phyloP scores from a whole-genome alignment of 345 rosid species.

The Gossypium arboreum region DNA sequence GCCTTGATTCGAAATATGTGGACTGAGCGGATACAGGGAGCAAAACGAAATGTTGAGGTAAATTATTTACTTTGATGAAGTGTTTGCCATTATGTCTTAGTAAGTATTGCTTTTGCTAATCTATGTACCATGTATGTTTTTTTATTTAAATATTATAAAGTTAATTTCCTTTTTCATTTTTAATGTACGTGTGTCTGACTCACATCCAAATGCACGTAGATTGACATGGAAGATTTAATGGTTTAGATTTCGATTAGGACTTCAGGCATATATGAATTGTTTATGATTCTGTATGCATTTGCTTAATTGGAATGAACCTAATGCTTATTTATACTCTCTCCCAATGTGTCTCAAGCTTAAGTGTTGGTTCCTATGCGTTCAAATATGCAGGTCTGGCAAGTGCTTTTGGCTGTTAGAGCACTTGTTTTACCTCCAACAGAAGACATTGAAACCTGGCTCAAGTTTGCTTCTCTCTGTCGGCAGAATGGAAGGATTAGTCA shows the following conservation, averaged over 20 bases:
- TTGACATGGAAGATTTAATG: neutral
- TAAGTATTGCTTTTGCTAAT: neutral
- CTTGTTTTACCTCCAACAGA: slow-evolving; percentile 92
- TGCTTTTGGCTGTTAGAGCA: slow-evolving; percentile 79
- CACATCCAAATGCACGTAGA: too few relatives aligned
- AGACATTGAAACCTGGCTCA: slow-evolving; percentile 92
- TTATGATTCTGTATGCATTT: neutral
- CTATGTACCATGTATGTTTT: neutral
- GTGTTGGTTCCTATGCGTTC: neutral
- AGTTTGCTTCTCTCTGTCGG: slow-evolving; percentile 90
- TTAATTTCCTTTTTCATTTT: neutral
- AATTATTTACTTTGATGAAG: neutral
- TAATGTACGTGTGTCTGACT: too few relatives aligned
- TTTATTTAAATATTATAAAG: neutral
- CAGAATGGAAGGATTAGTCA: slow-evolving; percentile 88
- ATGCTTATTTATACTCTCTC: neutral
- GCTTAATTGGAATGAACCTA: neutral
- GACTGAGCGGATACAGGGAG: slow-evolving; percentile 94
- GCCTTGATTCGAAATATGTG: slow-evolving; percentile 95
- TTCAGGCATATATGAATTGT: too few relatives aligned
- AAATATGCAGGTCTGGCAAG: slow-evolving; percentile 86
- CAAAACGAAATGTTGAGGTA: slow-evolving; percentile 97
- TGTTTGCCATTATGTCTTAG: neutral
- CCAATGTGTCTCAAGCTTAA: neutral
- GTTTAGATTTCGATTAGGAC: neutral